A percentile compares a stretch with the other conserved stretches of the same genome.
phyloP scores from a whole-genome alignment of 1,284 basidiomycete species.

The Ganoderma sp. region DNA sequence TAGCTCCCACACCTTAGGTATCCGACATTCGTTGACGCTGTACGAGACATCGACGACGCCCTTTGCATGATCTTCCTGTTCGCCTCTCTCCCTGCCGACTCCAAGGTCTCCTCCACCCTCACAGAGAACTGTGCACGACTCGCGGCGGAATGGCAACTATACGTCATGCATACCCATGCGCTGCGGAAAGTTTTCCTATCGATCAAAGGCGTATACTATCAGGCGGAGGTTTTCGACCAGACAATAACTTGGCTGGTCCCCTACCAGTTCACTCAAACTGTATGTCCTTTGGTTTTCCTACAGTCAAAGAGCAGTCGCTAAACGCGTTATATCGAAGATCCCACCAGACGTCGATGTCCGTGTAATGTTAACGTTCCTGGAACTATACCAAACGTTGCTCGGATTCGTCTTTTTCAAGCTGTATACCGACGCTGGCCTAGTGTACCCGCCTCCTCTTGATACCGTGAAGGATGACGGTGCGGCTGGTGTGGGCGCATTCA shows the following conservation, averaged over 20 bases:
- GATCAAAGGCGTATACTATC: slow-evolving; percentile 99
- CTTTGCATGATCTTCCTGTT: slow-evolving; percentile 96
- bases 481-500: slow-evolving; percentile 91
- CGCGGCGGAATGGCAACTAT: slow-evolving; percentile 93
- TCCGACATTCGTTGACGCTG: slow-evolving; percentile 94
- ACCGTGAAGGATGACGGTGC: slow-evolving; percentile 84
- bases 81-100: slow-evolving; percentile 84
- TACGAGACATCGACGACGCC: slow-evolving; percentile 97
- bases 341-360: slow-evolving; percentile 97
- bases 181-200: slow-evolving; percentile 95
- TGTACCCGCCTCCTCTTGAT: slow-evolving; percentile 95
- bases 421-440: slow-evolving; percentile 91
- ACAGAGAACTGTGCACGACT: slow-evolving; percentile 92
- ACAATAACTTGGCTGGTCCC: slow-evolving; percentile 96
- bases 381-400: slow-evolving; percentile 96
- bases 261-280: slow-evolving; percentile 97
- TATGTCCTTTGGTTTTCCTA: slow-evolving; percentile 45
- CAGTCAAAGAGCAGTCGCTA: slow-evolving; percentile 6
- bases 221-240: slow-evolving; percentile 94
- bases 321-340: slow-evolving; percentile 58
- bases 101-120: slow-evolving; percentile 82
- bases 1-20: slow-evolving; percentile 63
- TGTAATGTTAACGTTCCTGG: slow-evolving; percentile 98
- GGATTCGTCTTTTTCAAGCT: slow-evolving; percentile 98
- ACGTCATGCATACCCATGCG: slow-evolving; percentile 88